Percentiles rank a stretch among this genome's conserved stretches.
Evolutionary conservation across 108 stramenopile species (phyloP).

Genomic region (Hondaea fermentalgiana): DNA sequence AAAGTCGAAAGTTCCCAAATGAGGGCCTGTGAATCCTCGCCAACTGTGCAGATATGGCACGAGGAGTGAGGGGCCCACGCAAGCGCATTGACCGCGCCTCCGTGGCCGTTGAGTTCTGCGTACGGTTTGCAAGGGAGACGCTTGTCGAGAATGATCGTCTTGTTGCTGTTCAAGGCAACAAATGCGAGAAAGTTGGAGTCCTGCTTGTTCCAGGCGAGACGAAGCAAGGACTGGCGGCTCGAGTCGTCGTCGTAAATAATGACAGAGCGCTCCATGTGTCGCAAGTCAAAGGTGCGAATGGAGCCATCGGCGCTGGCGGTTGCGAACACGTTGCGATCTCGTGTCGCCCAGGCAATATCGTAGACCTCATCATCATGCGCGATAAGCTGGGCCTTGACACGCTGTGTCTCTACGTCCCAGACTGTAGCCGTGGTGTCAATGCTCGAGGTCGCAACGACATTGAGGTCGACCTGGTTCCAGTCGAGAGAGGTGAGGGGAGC

Average conservation of each 20-base stretch:
- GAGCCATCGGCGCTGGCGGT: constrained; percentile 93
- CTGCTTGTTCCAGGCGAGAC: constrained; percentile 96
- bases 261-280: constrained; percentile 83
- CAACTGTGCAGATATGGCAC: constrained; percentile 90
- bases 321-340: constrained; percentile 83
- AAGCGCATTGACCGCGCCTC: constrained; percentile 77
- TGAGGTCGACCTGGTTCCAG: constrained; percentile 88
- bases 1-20: constrained; percentile 90
- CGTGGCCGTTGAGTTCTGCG: constrained; percentile 63
- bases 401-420: constrained; percentile 81
- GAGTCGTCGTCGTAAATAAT: constrained; percentile 88
- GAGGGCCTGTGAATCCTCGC: constrained; percentile 86
- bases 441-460: constrained; percentile 68
- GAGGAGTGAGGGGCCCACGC: constrained; percentile 97
- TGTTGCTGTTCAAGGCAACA: constrained; percentile 64
- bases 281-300: constrained; percentile 89
- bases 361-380: constrained; percentile 98
- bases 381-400: constrained; percentile 86
- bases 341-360: constrained; percentile 82
- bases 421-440: constrained; percentile 99
- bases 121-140: constrained; percentile 28
- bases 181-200: constrained; percentile 96
- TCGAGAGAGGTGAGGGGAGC: constrained; percentile 79
- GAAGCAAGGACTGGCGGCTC: constrained; percentile 70
- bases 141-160: constrained; percentile 3